Evolutionary conservation across 2,329 filamentous ascomycete genomes (phyloP).

Genomic region (Phialophora expanda): DNA sequence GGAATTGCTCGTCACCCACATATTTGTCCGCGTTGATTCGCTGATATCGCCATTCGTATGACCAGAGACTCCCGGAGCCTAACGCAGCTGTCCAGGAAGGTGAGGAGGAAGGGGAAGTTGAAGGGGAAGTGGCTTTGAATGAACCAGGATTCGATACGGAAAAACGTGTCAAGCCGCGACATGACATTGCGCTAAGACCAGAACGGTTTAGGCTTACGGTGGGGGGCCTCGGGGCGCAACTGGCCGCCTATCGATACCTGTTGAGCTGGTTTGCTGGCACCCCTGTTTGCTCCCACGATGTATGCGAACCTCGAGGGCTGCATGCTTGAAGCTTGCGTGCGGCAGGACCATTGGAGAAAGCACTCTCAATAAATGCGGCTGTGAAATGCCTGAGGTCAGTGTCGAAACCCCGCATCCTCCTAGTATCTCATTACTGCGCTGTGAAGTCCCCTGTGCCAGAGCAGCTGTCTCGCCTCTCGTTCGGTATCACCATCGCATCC

Average conservation of each 20-base stretch:
- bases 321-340: background rate
- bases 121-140: background rate
- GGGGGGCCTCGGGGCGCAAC: too few species aligned
- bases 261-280: too few species aligned
- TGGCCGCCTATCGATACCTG: too few species aligned
- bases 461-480: background rate
- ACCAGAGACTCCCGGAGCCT: background rate
- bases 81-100: background rate
- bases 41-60: background rate
- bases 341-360: background rate
- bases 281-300: background rate
- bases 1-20: conserved; percentile 28
- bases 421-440: background rate
- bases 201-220: background rate
- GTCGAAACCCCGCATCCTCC: background rate
- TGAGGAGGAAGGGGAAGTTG: background rate
- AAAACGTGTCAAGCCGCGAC: background rate
- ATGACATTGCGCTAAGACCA: background rate
- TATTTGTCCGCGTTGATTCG: conserved; percentile 20
- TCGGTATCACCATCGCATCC: background rate
- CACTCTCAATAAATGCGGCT: background rate
- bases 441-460: background rate
- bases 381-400: background rate
- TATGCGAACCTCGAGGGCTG: too few species aligned
- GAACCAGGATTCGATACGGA: background rate